Conservation (phyloP, 2,329 filamentous ascomycete species). For the Botrytis fabae region DNA sequence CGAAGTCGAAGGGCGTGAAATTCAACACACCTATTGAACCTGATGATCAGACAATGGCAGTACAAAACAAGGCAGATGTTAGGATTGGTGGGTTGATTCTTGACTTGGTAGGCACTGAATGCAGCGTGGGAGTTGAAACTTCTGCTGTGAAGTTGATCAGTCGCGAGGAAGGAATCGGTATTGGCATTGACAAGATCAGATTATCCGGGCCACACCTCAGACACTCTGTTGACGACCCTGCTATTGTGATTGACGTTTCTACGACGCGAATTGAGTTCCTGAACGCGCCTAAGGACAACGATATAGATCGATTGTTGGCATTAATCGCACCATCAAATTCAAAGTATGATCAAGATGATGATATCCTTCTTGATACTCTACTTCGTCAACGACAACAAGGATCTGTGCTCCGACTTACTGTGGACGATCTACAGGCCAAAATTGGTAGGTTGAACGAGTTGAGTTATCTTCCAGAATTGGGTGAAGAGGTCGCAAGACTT, state of each 20-base stretch:
- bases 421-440: conserved; percentile 64
- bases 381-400: conserved; percentile 85
- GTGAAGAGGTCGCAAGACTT: conserved; percentile 76
- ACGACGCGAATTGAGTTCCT: conserved; percentile 74
- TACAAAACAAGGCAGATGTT: conserved; percentile 66
- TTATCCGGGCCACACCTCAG: conserved; percentile 68
- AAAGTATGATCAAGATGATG: conserved; percentile 83
- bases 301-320: conserved; percentile 78
- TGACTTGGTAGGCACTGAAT: conserved; percentile 74
- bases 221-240: conserved; percentile 54
- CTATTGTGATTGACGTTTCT: conserved; percentile 61
- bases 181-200: conserved; percentile 74
- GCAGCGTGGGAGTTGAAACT: conserved; percentile 71
- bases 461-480: conserved; percentile 66
- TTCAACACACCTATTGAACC: conserved; percentile 51
- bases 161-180: conserved; percentile 68
- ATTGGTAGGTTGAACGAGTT: conserved; percentile 66
- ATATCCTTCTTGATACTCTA: conserved; percentile 92
- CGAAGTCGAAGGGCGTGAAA: conserved; percentile 57
- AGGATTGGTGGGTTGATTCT: conserved; percentile 76
- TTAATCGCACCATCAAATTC: conserved; percentile 90
- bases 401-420: conserved; percentile 69
- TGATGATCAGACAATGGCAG: conserved; percentile 35
- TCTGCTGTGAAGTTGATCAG: conserved; percentile 81
- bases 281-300: conserved; percentile 69